Evolutionary conservation across 2,329 filamentous ascomycete genomes (phyloP).

Genomic region (Lasiodiplodia gonubiensis): DNA sequence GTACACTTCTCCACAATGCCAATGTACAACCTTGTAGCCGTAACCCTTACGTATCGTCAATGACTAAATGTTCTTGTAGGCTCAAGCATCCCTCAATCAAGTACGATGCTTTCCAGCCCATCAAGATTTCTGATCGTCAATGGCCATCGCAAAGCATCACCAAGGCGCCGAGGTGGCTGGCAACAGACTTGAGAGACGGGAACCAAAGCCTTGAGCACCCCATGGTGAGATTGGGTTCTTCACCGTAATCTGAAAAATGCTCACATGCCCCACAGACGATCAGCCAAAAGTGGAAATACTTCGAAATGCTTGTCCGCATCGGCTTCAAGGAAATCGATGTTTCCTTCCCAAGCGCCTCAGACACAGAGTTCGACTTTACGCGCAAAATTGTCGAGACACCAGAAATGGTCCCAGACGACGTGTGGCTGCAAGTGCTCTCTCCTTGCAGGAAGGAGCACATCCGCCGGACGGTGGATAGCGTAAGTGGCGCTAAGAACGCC

Average conservation of each 20-base stretch:
- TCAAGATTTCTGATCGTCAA: slow-evolving; percentile 72
- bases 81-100: slow-evolving; percentile 78
- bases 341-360: slow-evolving; percentile 90
- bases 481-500: slow-evolving; percentile 89
- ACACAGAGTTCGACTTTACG: slow-evolving; percentile 96
- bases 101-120: slow-evolving; percentile 71
- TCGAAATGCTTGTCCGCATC: slow-evolving; percentile 88
- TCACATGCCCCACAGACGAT: slow-evolving; percentile 66
- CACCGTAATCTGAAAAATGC: neutral
- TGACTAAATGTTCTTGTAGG: slow-evolving; percentile 40
- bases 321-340: slow-evolving; percentile 99
- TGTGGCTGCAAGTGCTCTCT: slow-evolving; percentile 88
- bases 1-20: neutral
- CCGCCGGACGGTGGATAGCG: slow-evolving; percentile 82
- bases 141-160: slow-evolving; percentile 84
- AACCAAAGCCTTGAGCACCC: slow-evolving; percentile 93
- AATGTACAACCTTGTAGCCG: neutral
- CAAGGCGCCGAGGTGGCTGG: slow-evolving; percentile 88
- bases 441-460: slow-evolving; percentile 94
- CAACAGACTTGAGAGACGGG: slow-evolving; percentile 85
- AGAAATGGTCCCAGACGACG: slow-evolving; percentile 82
- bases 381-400: slow-evolving; percentile 83
- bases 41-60: neutral
- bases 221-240: slow-evolving; percentile 66
- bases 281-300: slow-evolving; percentile 93